Conservation (phyloP, 2,329 filamentous ascomycete genomes). For the Rhynchosporium agropyri region DNA sequence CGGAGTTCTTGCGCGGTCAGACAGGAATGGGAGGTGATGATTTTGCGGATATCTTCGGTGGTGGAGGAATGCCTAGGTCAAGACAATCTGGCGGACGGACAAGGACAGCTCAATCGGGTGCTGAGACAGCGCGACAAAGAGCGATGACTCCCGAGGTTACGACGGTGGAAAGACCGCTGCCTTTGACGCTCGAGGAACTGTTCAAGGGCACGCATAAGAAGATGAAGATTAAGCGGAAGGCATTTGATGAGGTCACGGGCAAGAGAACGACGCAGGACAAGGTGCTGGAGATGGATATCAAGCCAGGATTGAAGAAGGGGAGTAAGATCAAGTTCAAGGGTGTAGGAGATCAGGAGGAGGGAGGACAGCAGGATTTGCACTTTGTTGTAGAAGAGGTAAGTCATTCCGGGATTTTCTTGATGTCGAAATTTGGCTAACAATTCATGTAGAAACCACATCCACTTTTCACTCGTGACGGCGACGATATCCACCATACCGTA, state of each 20-base stretch:
- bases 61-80: conserved; percentile 34
- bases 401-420: conserved; percentile 14
- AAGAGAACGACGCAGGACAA: conserved; percentile 87
- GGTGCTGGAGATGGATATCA: conserved; percentile 92
- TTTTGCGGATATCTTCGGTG: conserved; percentile 56
- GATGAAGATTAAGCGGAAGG: conserved; percentile 98
- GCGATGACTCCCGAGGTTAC: conserved; percentile 79
- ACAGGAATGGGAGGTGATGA: conserved; percentile 49
- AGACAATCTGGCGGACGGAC: conserved; percentile 52
- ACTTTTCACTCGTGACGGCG: conserved; percentile 82
- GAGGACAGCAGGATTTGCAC: conserved; percentile 91
- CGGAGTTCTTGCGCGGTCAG: conserved; percentile 72
- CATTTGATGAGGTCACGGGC: conserved; percentile 76
- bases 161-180: conserved; percentile 82
- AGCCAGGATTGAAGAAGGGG: conserved; percentile 91
- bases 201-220: conserved; percentile 90
- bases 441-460: conserved; percentile 76
- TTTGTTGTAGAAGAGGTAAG: conserved; percentile 93
- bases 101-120: conserved; percentile 46
- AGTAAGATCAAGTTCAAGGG: conserved; percentile 98
- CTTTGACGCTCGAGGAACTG: conserved; percentile 83
- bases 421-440: conserved; percentile 45
- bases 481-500: conserved; percentile 79
- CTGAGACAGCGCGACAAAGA: conserved; percentile 44
- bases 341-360: conserved; percentile 97